Conservation (phyloP, 345 rosid species). For the Eucalyptus brandiana region DNA sequence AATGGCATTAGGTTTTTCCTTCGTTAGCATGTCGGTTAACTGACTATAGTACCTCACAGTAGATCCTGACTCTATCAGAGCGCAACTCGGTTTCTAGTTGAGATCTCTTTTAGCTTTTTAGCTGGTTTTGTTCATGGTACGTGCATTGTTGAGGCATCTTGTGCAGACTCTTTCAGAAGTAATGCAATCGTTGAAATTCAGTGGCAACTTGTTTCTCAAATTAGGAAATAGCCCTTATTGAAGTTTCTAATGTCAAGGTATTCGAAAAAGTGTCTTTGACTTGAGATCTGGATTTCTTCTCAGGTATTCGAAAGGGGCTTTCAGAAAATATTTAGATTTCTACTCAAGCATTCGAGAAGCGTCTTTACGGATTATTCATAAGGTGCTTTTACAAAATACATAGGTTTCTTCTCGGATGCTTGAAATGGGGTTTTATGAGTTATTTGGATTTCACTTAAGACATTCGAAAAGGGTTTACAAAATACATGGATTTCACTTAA, state of each 20-base stretch:
- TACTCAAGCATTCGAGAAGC: not conserved
- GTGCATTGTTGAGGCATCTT: not conserved
- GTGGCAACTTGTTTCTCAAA: not conserved
- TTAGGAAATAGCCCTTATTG: not conserved
- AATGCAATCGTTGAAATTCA: not conserved
- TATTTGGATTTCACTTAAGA: not conserved
- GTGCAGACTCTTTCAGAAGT: not conserved
- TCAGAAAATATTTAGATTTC: not conserved
- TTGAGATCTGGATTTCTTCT: not conserved
- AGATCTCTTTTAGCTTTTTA: not conserved
- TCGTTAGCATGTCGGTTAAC: not conserved
- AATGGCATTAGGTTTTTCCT: not conserved
- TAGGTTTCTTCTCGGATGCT: accelerated
- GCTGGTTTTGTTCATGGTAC: not conserved
- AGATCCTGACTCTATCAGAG: not conserved
- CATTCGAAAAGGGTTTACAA: not conserved
- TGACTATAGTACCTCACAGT: not conserved
- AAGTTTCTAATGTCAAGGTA: not conserved
- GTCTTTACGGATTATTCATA: not conserved
- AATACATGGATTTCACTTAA: not conserved
- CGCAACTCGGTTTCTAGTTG: not conserved
- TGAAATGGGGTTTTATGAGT: not conserved
- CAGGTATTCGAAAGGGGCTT: not conserved
- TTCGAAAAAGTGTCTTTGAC: not conserved
- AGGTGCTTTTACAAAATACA: not conserved